Evolutionary conservation across 2,329 filamentous ascomycete species (phyloP), one percentile per base, ranked within the genome.

Genomic region (Venturia carpophila): DNA sequence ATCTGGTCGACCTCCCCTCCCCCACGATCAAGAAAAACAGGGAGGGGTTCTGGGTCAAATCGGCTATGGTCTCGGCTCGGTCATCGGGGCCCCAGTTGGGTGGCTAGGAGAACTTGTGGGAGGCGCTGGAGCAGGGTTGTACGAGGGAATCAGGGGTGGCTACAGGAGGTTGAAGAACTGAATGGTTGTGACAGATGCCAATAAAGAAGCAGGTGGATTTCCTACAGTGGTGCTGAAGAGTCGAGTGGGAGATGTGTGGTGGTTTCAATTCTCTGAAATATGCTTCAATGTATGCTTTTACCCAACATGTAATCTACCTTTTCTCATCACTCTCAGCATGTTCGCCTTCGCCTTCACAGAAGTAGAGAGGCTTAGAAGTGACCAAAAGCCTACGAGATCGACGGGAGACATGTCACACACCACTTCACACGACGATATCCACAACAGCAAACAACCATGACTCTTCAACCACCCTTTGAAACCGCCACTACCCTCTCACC

Each of bases 381-480:
- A n/a, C 47, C 24, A 52, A 27, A 2, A 27, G 24, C 47, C 5
- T 13, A 17, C 21, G 11, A 52, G 24, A 52, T 4, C 21, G 21
- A 52, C 30, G 21, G 13, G 15, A 24, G n/a, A 5, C 21, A 52
- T 13, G 21, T 52, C 47, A 52, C 47, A 52, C 47, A 27, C 4
- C 47, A 27, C 45, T 21, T 52, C 13, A 27, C 47, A 13, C 10
- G 21, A 24, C 9, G 11, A 52, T 5, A 13, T 15, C 4, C 21
- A 52, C 21, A 52, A 4, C 13, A 27, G 47, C 47, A 52, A 52
- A 52, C 47, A 52, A 52, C 21, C 47, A 52, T 52, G 47, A 52
- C 47, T 52, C 47, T 52, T 52, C 47, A 27, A 21, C n/a, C 6
- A 47, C 45, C 19, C 45, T 21, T 24, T 21, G 6, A 3, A 27